A percentile compares a stretch with the other conserved stretches of the same genome.
Conservation (phyloP, 2,329 filamentous ascomycete species). For the Aureobasidium subglaciale region DNA sequence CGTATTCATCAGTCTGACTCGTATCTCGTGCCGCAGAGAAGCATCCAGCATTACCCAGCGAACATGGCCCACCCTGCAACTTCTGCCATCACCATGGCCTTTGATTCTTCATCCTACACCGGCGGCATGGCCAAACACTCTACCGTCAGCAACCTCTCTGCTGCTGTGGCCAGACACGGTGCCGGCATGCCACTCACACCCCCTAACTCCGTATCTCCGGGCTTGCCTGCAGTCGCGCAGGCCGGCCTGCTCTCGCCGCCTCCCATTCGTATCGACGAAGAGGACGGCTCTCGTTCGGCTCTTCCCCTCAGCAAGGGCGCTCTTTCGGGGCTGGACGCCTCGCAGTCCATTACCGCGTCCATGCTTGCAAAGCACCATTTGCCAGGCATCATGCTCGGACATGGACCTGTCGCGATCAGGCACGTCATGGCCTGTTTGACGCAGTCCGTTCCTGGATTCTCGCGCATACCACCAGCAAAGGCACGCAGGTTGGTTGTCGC, state of each 20-base stretch:
- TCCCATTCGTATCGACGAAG: conserved; percentile 62
- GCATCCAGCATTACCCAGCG: conserved; percentile 22
- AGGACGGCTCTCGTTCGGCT: conserved; percentile 43
- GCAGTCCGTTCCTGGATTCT: conserved; percentile 87
- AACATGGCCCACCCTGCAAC: conserved; percentile 27
- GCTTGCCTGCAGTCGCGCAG: conserved; percentile 65
- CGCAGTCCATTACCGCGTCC: conserved; percentile 73
- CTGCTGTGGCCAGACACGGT: conserved; percentile 25
- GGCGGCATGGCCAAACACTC: conserved; percentile 12
- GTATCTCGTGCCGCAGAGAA: conserved; percentile 25
- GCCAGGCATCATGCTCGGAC: conserved; percentile 79
- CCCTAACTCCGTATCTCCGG: conserved; percentile 90
- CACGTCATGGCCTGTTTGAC: conserved; percentile 94
- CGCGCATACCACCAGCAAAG: conserved; percentile 79
- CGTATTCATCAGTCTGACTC: conserved; percentile 16
- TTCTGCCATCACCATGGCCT: conserved; percentile 26
- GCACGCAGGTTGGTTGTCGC: conserved; percentile 87
- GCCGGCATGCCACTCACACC: conserved; percentile 67
- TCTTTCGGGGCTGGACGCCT: conserved; percentile 56
- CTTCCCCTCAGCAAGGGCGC: conserved; percentile 43
- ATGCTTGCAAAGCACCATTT: conserved; percentile 87
- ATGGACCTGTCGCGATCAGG: conserved; percentile 87
- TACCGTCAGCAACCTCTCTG: conserved; percentile 10
- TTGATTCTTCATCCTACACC: conserved; percentile 24
- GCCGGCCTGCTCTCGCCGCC: conserved; percentile 40